A percentile compares a stretch with the other conserved stretches of the same genome.
Conservation (phyloP, 441 rosid species). For the Gossypium gossypioides region DNA sequence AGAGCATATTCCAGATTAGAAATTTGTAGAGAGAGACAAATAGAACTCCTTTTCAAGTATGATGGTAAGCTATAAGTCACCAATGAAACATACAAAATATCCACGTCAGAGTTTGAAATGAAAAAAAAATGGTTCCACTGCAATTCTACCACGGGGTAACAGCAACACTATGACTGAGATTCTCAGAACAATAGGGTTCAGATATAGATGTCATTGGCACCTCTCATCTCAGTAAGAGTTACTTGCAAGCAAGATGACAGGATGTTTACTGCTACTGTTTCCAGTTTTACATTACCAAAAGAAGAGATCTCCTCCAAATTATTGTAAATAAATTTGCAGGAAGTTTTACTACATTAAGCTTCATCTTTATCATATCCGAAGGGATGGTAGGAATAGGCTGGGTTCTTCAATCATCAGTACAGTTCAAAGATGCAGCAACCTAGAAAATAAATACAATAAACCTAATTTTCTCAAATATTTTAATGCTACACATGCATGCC, state of each 20-base stretch:
- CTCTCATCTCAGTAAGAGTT: neutral
- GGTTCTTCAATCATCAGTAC: neutral
- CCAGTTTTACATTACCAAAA: neutral
- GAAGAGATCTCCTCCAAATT: neutral
- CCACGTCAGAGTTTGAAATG: neutral
- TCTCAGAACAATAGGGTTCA: neutral
- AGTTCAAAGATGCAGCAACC: neutral
- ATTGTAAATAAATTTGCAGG: slow-evolving; percentile 1
- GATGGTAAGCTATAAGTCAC: neutral
- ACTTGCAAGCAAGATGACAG: neutral
- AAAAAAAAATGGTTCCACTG: neutral
- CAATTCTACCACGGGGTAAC: neutral
- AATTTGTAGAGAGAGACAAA: neutral
- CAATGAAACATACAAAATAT: neutral
- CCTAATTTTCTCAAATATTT: neutral
- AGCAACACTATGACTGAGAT: neutral
- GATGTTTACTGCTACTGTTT: neutral
- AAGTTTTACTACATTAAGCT: neutral
- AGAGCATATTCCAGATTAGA: neutral
- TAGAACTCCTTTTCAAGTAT: neutral
- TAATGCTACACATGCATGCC: neutral
- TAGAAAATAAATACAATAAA: neutral
- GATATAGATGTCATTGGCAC: neutral
- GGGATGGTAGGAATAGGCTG: neutral
- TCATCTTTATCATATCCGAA: neutral